phyloP scores from a whole-genome alignment of 331 rosid genomes.

The Spiraea crenata region DNA sequence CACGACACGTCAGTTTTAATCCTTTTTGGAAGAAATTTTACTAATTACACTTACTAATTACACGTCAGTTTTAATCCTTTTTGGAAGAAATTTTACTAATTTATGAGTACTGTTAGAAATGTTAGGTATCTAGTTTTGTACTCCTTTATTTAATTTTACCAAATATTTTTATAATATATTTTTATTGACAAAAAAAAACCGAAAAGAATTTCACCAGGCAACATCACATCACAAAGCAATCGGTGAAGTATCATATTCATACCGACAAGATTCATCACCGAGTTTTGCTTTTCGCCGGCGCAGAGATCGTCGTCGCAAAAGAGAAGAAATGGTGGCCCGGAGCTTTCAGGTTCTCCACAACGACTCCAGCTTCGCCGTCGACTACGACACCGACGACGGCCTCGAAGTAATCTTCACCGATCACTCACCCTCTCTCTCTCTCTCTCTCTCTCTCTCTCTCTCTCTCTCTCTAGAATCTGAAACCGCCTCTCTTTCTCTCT shows the following conservation, averaged over 20 bases:
- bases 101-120: no score
- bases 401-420: slow-evolving; percentile 43
- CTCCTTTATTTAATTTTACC: no score
- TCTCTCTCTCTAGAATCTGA: neutral
- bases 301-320: neutral
- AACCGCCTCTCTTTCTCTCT: neutral
- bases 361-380: slow-evolving; percentile 43
- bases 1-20: no score
- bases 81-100: no score
- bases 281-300: neutral
- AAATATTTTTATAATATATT: no score
- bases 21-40: no score
- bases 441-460: slow-evolving; percentile 9
- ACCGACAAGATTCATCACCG: no score
- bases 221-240: neutral
- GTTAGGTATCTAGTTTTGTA: no score
- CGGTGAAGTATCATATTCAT: neutral
- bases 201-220: no score
- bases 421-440: slow-evolving; percentile 2
- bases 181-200: no score
- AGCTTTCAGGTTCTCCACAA: slow-evolving; percentile 56
- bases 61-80: no score
- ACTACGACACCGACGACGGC: slow-evolving; percentile 70
- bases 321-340: slow-evolving; percentile 50
- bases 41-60: no score